phyloP scores from a whole-genome alignment of 495 filamentous ascomycete genomes.

The Cercophora newfieldiana region DNA sequence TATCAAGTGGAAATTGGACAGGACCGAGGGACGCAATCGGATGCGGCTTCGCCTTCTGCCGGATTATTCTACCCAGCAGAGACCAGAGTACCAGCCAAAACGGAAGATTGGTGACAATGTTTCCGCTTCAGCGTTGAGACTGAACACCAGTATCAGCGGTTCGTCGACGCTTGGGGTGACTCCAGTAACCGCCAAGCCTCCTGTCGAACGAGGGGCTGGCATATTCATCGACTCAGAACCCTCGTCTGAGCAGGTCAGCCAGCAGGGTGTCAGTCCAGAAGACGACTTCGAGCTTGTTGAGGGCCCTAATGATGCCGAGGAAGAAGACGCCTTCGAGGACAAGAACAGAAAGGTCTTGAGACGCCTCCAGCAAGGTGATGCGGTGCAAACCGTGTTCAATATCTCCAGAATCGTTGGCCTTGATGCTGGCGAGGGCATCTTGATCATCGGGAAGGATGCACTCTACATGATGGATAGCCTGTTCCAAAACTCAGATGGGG shows the following conservation, averaged over 20 bases:
- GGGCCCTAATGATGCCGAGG: slow-evolving; percentile 72
- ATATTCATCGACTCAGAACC: slow-evolving; percentile 28
- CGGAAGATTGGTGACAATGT: slow-evolving; percentile 49
- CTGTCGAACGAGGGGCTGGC: slow-evolving; percentile 27
- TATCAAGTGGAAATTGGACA: slow-evolving; percentile 85
- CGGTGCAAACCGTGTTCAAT: slow-evolving; percentile 93
- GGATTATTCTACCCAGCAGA: slow-evolving; percentile 63
- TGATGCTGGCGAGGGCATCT: slow-evolving; percentile 85
- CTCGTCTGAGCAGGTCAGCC: slow-evolving; percentile 18
- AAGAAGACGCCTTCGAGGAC: slow-evolving; percentile 86
- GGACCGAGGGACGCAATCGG: slow-evolving; percentile 92
- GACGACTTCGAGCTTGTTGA: slow-evolving; percentile 96
- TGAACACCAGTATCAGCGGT: slow-evolving; percentile 42
- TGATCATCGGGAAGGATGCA: slow-evolving; percentile 89
- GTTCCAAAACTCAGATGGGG: slow-evolving; percentile 90
- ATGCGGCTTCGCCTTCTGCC: slow-evolving; percentile 87
- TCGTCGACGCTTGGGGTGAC: slow-evolving; percentile 20
- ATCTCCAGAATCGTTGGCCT: slow-evolving; percentile 90
- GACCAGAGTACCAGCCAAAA: slow-evolving; percentile 84
- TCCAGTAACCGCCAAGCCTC: slow-evolving; percentile 15
- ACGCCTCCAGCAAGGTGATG: slow-evolving; percentile 84
- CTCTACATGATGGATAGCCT: slow-evolving; percentile 94
- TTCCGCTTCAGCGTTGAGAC: slow-evolving; percentile 35
- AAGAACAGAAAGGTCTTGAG: slow-evolving; percentile 97
- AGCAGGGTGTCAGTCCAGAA: slow-evolving; percentile 55